Percentiles rank a stretch among this genome's conserved stretches.
phyloP scores from a whole-genome alignment of 352 stramenopile genomes.

The Phytopythium litorale region DNA sequence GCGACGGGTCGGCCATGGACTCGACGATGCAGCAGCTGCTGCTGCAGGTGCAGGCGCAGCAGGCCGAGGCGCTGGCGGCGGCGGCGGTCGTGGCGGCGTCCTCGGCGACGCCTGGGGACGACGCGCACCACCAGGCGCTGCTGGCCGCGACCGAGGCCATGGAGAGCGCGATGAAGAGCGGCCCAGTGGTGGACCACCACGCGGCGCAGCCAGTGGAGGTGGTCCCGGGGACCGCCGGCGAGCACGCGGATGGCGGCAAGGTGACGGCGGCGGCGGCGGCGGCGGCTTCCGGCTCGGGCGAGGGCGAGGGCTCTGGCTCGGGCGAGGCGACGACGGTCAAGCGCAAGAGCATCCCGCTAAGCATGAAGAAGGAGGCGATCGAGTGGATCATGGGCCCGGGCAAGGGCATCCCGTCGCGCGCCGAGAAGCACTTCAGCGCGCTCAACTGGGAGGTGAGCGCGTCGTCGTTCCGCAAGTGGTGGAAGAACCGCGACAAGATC shows the following conservation, averaged over 20 bases:
- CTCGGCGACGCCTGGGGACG: background rate
- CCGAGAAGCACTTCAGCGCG: conserved; percentile 69
- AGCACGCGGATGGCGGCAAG: background rate
- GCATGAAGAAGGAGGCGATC: conserved; percentile 83
- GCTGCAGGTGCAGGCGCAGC: conserved; percentile 47
- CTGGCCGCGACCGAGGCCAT: conserved; percentile 3
- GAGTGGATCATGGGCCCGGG: conserved; percentile 73
- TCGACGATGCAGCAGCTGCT: conserved; percentile 55
- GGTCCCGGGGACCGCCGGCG: conserved; percentile 21
- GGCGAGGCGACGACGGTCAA: conserved; percentile 25
- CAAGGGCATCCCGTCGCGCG: conserved; percentile 63
- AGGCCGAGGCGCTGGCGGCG: conserved; percentile 17
- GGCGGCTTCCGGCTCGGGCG: background rate
- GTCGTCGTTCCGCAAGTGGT: conserved; percentile 81
- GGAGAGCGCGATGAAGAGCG: conserved; percentile 15
- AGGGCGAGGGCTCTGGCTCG: too few species aligned
- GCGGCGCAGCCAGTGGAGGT: conserved; percentile 16
- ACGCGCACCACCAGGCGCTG: conserved; percentile 26
- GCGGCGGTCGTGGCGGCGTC: conserved; percentile 5
- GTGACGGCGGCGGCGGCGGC: background rate
- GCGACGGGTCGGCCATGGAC: conserved; percentile 27
- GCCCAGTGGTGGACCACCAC: conserved; percentile 8
- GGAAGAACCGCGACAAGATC: conserved; percentile 82
- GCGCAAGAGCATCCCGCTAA: conserved; percentile 74
- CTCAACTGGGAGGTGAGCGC: conserved; percentile 74